These are phyloP conservation scores for Fonsecaea pedrosoi DNA, from an alignment of 2,329 filamentous ascomycete species.

Conservation along the genomic window DNA sequence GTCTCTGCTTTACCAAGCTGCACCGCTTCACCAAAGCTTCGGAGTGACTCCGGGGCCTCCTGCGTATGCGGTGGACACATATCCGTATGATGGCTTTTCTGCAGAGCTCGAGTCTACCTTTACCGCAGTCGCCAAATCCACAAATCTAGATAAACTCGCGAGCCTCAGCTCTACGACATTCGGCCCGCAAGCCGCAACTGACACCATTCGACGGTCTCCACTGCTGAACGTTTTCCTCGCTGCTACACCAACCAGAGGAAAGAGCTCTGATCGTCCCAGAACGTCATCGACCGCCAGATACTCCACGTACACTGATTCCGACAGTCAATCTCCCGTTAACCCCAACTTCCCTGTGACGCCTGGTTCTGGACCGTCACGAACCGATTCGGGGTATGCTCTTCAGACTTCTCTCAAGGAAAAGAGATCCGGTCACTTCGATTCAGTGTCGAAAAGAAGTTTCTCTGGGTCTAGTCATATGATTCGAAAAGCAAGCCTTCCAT, in stretches of 20 bases:
- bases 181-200: conserved; percentile 67
- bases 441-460: conserved; percentile 83
- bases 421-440: conserved; percentile 89
- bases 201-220: conserved; percentile 61
- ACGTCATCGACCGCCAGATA: conserved; percentile 67
- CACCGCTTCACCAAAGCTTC: conserved; percentile 85
- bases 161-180: conserved; percentile 89
- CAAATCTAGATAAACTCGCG: conserved; percentile 82
- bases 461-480: conserved; percentile 61
- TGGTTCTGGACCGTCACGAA: conserved; percentile 80
- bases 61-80: conserved; percentile 90
- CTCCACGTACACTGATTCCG: conserved; percentile 64
- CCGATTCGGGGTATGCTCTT: conserved; percentile 88
- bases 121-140: conserved; percentile 70
- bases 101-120: conserved; percentile 85
- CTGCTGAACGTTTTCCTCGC: conserved; percentile 92
- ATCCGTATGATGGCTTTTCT: conserved; percentile 86
- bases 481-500: conserved; percentile 71
- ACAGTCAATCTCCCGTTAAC: conserved; percentile 72
- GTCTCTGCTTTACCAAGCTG: conserved; percentile 85
- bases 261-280: conserved; percentile 64
- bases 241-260: conserved; percentile 62
- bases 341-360: conserved; percentile 77
- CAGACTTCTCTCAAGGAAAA: conserved; percentile 90
- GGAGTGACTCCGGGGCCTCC: conserved; percentile 89